These are phyloP conservation scores for Aspergillus sclerotiicarbonarius DNA, from an alignment of 495 filamentous ascomycete species.

Conservation along the genomic window DNA sequence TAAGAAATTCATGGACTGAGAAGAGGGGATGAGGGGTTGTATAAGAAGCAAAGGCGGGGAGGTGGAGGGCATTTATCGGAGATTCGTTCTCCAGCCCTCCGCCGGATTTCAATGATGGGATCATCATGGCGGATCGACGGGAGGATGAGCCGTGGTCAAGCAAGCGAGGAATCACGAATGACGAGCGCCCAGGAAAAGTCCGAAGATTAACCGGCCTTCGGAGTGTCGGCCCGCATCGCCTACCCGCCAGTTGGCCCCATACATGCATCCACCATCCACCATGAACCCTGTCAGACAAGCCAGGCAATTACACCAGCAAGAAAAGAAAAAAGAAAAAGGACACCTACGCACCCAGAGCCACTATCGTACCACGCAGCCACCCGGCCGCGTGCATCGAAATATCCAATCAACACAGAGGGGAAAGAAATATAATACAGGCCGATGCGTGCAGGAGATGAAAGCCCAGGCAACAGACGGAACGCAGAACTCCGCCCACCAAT, in stretches of 20 bases:
- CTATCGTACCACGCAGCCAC: neutral
- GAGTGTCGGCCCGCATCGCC: conserved; percentile 3
- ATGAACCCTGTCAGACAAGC: neutral
- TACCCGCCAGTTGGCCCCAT: neutral
- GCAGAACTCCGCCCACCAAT: conserved; percentile 7
- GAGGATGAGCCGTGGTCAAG: neutral
- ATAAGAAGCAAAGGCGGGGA: neutral
- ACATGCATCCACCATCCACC: neutral
- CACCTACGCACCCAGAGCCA: too few relatives aligned
- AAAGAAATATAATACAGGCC: neutral
- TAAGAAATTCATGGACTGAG: neutral
- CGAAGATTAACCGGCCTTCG: conserved; percentile 28
- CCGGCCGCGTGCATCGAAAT: neutral
- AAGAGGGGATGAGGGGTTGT: neutral
- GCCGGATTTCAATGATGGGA: neutral
- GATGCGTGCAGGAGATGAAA: neutral
- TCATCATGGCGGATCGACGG: neutral
- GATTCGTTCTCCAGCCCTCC: neutral
- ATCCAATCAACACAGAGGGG: neutral
- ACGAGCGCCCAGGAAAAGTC: neutral
- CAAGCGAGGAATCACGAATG: neutral
- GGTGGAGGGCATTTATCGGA: neutral
- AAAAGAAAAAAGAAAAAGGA: too few relatives aligned
- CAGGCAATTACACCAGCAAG: neutral
- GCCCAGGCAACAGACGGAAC: neutral